Percentiles rank a stretch among this genome's conserved stretches.
phyloP scores from a whole-genome alignment of 768 basidiomycete species.

The Agaricus blazei region DNA sequence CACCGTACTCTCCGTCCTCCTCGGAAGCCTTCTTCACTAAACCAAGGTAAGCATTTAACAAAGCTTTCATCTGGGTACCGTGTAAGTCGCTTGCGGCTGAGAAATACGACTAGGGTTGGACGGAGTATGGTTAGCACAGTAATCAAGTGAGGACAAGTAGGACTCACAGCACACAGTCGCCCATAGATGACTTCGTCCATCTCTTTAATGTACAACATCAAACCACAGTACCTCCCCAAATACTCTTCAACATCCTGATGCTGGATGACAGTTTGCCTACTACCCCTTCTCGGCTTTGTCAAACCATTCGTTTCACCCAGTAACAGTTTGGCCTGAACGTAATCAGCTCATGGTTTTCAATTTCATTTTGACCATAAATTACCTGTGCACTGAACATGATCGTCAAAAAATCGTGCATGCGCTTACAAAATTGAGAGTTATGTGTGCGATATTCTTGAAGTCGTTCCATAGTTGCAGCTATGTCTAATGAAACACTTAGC shows the following conservation, averaged over 20 bases:
- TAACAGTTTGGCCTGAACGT: constrained; percentile 59
- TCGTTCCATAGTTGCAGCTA: constrained; percentile 96
- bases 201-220: constrained; percentile 92
- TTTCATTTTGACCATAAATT: constrained; percentile 12
- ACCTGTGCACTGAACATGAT: constrained; percentile 94
- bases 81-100: constrained; percentile 82
- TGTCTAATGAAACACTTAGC: constrained; percentile 44
- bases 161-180: constrained; percentile 72
- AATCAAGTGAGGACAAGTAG: neutral
- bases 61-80: constrained; percentile 68
- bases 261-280: constrained; percentile 41
- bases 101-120: constrained; percentile 74
- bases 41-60: constrained; percentile 54
- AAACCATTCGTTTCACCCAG: constrained; percentile 61
- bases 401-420: constrained; percentile 81
- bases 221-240: constrained; percentile 81
- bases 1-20: constrained; percentile 74
- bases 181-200: constrained; percentile 90
- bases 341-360: neutral
- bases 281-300: constrained; percentile 32
- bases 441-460: constrained; percentile 87
- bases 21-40: constrained; percentile 63
- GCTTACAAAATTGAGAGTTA: constrained; percentile 90
- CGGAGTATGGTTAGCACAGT: constrained; percentile 1
- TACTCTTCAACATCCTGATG: constrained; percentile 79